Evolutionary conservation across 768 basidiomycete species (phyloP).

Genomic region (Rhodosporidiobolus odoratus): DNA sequence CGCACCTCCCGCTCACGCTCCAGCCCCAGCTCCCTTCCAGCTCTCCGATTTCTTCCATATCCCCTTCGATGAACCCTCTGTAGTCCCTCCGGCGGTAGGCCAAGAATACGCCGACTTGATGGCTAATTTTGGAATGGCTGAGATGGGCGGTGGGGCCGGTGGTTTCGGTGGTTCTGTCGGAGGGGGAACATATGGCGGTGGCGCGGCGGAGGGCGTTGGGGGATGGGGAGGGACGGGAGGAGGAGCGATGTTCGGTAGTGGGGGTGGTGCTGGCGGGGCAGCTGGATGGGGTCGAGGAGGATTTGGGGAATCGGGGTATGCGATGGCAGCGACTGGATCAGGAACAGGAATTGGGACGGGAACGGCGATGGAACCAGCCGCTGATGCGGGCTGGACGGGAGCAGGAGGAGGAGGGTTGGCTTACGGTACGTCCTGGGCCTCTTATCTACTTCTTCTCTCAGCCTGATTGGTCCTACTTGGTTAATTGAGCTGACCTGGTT

Average conservation of each 20-base stretch:
- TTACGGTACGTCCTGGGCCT: background rate
- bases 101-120: background rate
- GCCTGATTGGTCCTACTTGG: background rate
- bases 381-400: background rate
- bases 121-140: background rate
- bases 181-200: too few species aligned
- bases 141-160: background rate
- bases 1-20: background rate
- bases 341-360: background rate
- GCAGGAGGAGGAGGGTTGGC: background rate
- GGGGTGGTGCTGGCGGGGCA: too few species aligned
- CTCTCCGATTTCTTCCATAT: background rate
- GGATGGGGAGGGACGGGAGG: too few species aligned
- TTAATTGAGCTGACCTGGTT: too few species aligned
- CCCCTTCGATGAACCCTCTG: background rate
- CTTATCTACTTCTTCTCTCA: background rate
- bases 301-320: too few species aligned
- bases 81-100: slow-evolving; percentile 2
- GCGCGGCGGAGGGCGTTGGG: too few species aligned
- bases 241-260: too few species aligned
- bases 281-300: too few species aligned
- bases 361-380: too few species aligned
- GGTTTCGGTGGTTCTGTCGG: background rate
- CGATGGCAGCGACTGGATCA: too few species aligned
- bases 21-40: background rate